Base-by-base conservation (phyloP, 2,329 filamentous ascomycete genomes). In the Ophiostoma ulmi region DNA sequence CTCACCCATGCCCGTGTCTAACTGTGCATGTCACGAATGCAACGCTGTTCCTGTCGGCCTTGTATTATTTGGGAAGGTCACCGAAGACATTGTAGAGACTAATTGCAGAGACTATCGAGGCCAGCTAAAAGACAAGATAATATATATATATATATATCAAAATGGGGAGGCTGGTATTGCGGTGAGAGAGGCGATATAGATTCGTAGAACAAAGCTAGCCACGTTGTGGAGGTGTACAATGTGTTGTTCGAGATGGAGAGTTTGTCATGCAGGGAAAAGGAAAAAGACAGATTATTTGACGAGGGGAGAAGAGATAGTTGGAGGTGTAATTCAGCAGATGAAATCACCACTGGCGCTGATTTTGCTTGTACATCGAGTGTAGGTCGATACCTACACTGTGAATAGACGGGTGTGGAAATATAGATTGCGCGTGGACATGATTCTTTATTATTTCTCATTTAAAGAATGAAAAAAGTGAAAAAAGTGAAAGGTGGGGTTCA, bases 31-130 rank as follows among this genome's bases (percentile, higher is more conserved):
- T 55, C n/a, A 61, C 22, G 17, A 48, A 55, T 58, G 44, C 48
- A 48, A 68, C 67, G 67, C 67, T 68, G 67, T 68, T 58, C 44
- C 67, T 68, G 44, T 26, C 22, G 22, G 38, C 38, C 64, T 26
- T 41, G 64, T 67, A 35, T 55, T 26, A 26, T 48, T 22, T 13
- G 52, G 52, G 52, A 67, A 52, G 66, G n/a, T 44, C 38, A 17
- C 52, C 52, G 22, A 26, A 14, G 20, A 17, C 14, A n/a, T 5
- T 31, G 3, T 31, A 31, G 3, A 31, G 31, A 6, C 44, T 48
- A 48, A 11, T 39, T 48, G 44, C 17, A 44, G 5, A 44, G 13
- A 44, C 13, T 44, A 6, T 17, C 1, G 38, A 39, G 38, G 5
- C 41, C 5, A 44, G 1, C 8, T 13, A 44, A 6, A 13, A 5